Base-by-base conservation (phyloP, 352 stramenopile genomes). In the Globisporangium barbulae region DNA sequence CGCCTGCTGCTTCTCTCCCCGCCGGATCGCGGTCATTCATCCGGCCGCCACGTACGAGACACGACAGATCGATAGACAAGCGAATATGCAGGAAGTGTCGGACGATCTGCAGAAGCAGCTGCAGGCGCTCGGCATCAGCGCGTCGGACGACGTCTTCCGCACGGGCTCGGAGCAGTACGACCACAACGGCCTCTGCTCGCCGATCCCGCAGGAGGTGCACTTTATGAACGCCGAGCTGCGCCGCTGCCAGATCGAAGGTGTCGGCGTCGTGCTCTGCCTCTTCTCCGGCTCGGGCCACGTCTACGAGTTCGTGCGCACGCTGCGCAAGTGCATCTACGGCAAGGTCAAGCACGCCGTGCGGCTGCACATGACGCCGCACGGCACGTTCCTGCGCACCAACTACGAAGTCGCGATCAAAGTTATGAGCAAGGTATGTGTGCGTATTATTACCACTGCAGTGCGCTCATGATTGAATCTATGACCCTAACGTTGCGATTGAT, bases 271-370 rank as follows among this genome's bases (percentile, higher is more conserved):
- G 61, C 72, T 92, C 3, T 88, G 83, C 22, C 72, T 94, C 22
- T 94, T 94, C 66, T 93, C 85, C 2, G 85, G 85, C 12, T 88
- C 83, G 21, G 85, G 85, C 45, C 76, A 87, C 25, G 85, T 91
- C 25, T 94, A 94, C 66, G 85, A 94, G 67, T 91, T 94, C 57
- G 85, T 94, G 59, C 83, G 85, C 39, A 94, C 85, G 61, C 74
- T 94, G 53, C 80, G 85, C 58, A 94, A 94, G 65, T 94, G 85
- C 64, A 94, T 94, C 56, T 94, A 93, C 70, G 85, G 85, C 48
- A 94, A 94, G 66, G 85, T 94, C 21, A 94, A 94, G 68, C 85
- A 94, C 69, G 85, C 85, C 35, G 85, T 94, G 63, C 80, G 83
- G n/a, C 76, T 94, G 61, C 81, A 91, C 56, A 78, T 91, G 71